phyloP scores from a whole-genome alignment of 305 asterid genomes.

The Ilex paraguariensis region DNA sequence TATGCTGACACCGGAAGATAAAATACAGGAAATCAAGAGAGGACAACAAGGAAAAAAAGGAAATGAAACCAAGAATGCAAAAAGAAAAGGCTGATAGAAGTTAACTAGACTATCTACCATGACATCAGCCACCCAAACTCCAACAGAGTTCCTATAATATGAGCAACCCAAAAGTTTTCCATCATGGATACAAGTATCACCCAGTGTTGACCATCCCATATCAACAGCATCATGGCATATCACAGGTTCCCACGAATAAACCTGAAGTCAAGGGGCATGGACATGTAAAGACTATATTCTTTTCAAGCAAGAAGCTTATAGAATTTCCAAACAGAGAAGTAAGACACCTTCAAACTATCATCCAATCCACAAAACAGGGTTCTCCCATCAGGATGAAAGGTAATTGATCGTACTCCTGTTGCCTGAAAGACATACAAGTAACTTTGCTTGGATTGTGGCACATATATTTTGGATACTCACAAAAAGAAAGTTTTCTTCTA shows the following conservation, averaged over 20 bases:
- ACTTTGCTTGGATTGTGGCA: background rate
- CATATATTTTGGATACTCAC: too few species aligned
- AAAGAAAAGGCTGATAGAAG: constrained; percentile 5
- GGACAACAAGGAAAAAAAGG: constrained; percentile 4
- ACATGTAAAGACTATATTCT: constrained; percentile 10
- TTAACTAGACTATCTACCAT: constrained; percentile 44
- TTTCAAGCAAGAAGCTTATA: constrained; percentile 3
- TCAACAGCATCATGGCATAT: constrained; percentile 87
- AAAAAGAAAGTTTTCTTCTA: too few species aligned
- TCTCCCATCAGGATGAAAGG: constrained; percentile 96
- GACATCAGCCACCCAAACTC: constrained; percentile 92
- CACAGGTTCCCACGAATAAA: constrained; percentile 98
- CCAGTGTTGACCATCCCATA: constrained; percentile 96
- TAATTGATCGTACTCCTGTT: constrained; percentile 76
- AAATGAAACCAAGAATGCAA: constrained; percentile 3
- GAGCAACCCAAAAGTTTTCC: constrained; percentile 95
- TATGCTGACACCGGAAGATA: constrained; percentile 44
- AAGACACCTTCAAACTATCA: constrained; percentile 81
- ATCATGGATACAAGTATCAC: constrained; percentile 85
- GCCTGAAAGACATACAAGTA: constrained; percentile 38
- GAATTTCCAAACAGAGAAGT: background rate
- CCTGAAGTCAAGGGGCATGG: constrained; percentile 37
- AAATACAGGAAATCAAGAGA: constrained; percentile 11
- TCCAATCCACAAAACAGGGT: constrained; percentile 87
- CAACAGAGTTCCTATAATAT: constrained; percentile 83